Percentiles rank a stretch among this genome's conserved stretches.
Evolutionary conservation across 805 yeast genomes (phyloP).

Genomic region (Ogataea paradorogensis): DNA sequence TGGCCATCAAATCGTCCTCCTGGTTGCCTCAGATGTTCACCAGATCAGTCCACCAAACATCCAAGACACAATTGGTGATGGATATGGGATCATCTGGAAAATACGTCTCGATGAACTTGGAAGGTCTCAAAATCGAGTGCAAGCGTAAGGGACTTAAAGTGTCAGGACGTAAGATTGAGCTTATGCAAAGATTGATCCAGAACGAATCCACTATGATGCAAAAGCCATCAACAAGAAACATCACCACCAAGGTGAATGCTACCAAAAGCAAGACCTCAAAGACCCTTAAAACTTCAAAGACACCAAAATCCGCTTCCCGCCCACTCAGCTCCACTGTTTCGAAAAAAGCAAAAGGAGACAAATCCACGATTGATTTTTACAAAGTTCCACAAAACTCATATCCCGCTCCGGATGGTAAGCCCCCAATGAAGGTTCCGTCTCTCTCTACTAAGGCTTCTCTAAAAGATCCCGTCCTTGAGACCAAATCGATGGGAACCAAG

Average conservation of each 20-base stretch:
- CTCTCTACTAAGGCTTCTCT: conserved; percentile 28
- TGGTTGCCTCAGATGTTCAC: conserved; percentile 15
- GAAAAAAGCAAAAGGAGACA: conserved; percentile 48
- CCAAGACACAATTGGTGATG: conserved; percentile 31
- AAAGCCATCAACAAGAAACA: conserved; percentile 9
- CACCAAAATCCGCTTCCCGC: conserved; percentile 8
- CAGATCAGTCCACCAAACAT: conserved; percentile 35
- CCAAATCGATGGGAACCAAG: conserved; percentile 1
- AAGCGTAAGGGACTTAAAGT: conserved; percentile 57
- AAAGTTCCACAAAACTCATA: conserved; percentile 40
- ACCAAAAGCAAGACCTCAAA: conserved; percentile 3
- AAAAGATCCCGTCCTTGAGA: conserved; percentile 12
- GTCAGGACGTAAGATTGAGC: conserved; percentile 59
- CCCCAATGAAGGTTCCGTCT: conserved; percentile 28
- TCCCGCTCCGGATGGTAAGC: conserved; percentile 23
- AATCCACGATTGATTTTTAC: conserved; percentile 56
- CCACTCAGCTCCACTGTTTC: conserved; percentile 23
- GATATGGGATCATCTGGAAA: conserved; percentile 25
- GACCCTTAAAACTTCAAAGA: background rate
- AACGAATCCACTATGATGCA: conserved; percentile 14
- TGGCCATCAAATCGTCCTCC: conserved; percentile 1
- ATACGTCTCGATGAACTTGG: conserved; percentile 45
- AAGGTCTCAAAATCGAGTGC: conserved; percentile 57
- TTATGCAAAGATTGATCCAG: conserved; percentile 38
- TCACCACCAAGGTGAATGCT: conserved; percentile 15